Conservation (phyloP, 2,329 filamentous ascomycete species). For the Parastagonospora avenae region DNA sequence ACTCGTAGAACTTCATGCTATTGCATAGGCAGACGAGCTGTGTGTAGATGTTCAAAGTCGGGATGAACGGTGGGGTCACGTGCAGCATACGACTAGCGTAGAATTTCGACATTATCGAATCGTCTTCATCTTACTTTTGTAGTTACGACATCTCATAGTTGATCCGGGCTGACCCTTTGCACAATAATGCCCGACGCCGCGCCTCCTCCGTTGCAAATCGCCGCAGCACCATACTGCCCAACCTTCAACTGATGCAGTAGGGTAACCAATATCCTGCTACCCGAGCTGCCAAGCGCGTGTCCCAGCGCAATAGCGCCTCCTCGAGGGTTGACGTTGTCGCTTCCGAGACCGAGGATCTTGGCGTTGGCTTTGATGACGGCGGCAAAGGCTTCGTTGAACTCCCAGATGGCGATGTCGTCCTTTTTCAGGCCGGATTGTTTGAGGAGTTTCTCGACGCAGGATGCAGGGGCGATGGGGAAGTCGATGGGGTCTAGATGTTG, state of each 20-base stretch:
- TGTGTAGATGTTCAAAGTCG: neutral
- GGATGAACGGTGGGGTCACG: too few species aligned
- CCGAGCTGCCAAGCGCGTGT: conserved; percentile 91
- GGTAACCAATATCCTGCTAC: conserved; percentile 87
- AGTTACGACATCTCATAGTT: conserved; percentile 20
- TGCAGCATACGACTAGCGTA: too few species aligned
- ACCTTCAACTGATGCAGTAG: conserved; percentile 88
- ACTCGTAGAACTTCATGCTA: too few species aligned
- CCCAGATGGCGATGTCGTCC: conserved; percentile 92
- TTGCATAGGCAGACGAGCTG: neutral
- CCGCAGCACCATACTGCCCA: conserved; percentile 92
- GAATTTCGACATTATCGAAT: neutral
- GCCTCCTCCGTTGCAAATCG: conserved; percentile 96
- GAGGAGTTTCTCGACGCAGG: conserved; percentile 88
- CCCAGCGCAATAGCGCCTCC: conserved; percentile 92
- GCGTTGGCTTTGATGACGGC: conserved; percentile 94
- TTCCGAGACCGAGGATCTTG: conserved; percentile 83
- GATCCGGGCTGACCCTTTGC: conserved; percentile 64
- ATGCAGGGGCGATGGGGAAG: conserved; percentile 90
- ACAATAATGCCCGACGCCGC: conserved; percentile 91
- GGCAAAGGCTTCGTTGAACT: conserved; percentile 98
- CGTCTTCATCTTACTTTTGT: conserved; percentile 4
- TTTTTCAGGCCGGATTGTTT: conserved; percentile 87
- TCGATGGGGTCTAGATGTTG: conserved; percentile 72
- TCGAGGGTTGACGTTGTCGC: conserved; percentile 81